Conservation (phyloP, 2,329 filamentous ascomycete genomes). For the Fusarium subglutinans region DNA sequence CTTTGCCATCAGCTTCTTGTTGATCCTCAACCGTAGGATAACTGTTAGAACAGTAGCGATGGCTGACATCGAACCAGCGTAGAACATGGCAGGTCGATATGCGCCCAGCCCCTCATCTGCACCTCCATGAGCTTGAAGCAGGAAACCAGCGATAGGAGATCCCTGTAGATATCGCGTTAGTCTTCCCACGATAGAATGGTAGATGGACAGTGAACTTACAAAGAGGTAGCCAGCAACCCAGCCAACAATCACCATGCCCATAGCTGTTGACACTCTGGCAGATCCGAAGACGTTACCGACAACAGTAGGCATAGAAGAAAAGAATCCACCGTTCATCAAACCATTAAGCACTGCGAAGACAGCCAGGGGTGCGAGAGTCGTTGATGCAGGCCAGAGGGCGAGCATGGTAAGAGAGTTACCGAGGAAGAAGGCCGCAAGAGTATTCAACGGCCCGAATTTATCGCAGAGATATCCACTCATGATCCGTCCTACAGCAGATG, state of each 20-base stretch:
- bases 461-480: constrained; percentile 64
- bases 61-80: constrained; percentile 55
- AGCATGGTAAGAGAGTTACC: constrained; percentile 67
- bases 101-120: constrained; percentile 58
- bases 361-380: constrained; percentile 61
- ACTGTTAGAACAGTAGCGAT: constrained; percentile 13
- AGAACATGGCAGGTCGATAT: constrained; percentile 70
- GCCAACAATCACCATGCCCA: constrained; percentile 69
- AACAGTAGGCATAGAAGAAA: constrained; percentile 70
- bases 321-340: constrained; percentile 69
- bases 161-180: background rate
- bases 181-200: fast-evolving
- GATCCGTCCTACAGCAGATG: constrained; percentile 67
- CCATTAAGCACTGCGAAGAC: constrained; percentile 70
- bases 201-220: constrained; percentile 47
- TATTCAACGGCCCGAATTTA: constrained; percentile 63
- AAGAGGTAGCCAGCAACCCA: constrained; percentile 71
- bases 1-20: constrained; percentile 1
- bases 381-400: constrained; percentile 68
- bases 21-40: constrained; percentile 17
- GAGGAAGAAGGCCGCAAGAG: constrained; percentile 59
- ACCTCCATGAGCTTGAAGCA: constrained; percentile 65
- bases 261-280: constrained; percentile 62
- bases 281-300: constrained; percentile 68
- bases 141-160: constrained; percentile 66